Evolutionary conservation across 1,139 yeast genomes (phyloP).

Genomic region (Saccharomyces hybrid): DNA sequence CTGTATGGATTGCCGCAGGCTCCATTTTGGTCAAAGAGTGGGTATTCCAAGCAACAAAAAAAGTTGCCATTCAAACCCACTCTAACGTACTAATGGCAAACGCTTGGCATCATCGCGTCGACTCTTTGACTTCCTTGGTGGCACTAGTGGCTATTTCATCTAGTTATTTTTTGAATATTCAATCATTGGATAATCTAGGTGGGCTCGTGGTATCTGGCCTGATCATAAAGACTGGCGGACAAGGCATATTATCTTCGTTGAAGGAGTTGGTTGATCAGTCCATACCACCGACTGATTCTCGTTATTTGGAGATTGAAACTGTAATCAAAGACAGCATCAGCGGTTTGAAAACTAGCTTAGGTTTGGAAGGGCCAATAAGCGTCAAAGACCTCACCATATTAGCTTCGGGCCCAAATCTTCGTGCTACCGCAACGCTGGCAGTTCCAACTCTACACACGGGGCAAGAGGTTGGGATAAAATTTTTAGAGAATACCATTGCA

Average conservation of each 20-base stretch:
- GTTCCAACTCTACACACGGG: constrained; percentile 42
- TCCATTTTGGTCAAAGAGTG: constrained; percentile 83
- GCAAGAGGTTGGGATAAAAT: constrained; percentile 39
- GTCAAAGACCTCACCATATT: background rate
- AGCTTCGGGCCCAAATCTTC: constrained; percentile 17
- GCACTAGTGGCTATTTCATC: constrained; percentile 85
- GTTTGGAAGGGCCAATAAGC: background rate
- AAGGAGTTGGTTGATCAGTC: constrained; percentile 68
- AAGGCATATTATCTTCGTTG: constrained; percentile 62
- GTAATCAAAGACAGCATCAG: background rate
- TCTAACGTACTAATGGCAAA: constrained; percentile 90
- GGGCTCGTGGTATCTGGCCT: constrained; percentile 78
- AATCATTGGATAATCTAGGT: constrained; percentile 87
- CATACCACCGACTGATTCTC: constrained; percentile 35
- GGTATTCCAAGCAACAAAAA: constrained; percentile 73
- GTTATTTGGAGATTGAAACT: constrained; percentile 33
- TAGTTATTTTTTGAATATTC: constrained; percentile 67
- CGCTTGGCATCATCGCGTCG: constrained; percentile 99
- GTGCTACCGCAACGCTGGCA: constrained; percentile 36
- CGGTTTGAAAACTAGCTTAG: background rate
- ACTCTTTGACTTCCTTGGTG: constrained; percentile 83
- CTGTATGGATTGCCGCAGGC: constrained; percentile 93
- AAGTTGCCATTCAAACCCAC: constrained; percentile 66
- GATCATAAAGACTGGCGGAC: constrained; percentile 78
- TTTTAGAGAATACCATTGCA: constrained; percentile 41